Evolutionary conservation across 2,329 filamentous ascomycete genomes (phyloP).

Genomic region (Ceratocystis eucalypticola): DNA sequence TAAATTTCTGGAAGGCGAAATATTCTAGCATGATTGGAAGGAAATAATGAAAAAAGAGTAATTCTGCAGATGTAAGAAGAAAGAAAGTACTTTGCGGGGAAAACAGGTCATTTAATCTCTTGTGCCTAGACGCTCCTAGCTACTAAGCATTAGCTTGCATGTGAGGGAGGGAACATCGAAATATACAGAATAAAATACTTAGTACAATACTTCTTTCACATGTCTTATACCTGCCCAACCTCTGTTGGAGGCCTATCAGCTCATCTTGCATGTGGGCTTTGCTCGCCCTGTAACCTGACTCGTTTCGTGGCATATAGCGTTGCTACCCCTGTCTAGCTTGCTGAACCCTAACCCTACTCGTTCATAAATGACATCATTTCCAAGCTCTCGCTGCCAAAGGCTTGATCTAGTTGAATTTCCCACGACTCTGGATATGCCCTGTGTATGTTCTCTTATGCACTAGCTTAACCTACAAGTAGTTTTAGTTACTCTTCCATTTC

Average conservation of each 20-base stretch:
- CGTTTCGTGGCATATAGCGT: too few relatives aligned
- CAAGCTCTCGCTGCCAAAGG: too few relatives aligned
- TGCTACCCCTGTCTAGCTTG: neutral
- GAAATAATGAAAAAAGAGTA: neutral
- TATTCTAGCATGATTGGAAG: conserved; percentile 45
- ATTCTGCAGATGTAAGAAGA: neutral
- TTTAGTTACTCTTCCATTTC: conserved; percentile 3
- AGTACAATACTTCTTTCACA: neutral
- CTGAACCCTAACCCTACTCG: neutral
- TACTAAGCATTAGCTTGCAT: too few relatives aligned
- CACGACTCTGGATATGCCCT: too few relatives aligned
- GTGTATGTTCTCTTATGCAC: neutral
- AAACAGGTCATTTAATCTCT: too few relatives aligned
- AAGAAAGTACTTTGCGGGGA: neutral
- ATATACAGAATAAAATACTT: too few relatives aligned
- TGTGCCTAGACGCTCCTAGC: too few relatives aligned
- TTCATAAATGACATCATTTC: neutral
- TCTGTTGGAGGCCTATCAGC: neutral
- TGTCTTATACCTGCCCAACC: neutral
- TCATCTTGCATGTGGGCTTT: neutral
- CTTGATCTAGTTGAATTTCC: too few relatives aligned
- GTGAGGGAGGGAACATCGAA: too few relatives aligned
- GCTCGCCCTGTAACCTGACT: too few relatives aligned
- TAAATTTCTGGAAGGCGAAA: conserved; percentile 48
- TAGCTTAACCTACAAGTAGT: neutral